Conservation (phyloP, 2,329 filamentous ascomycete genomes). For the Colletotrichum zoysiae region DNA sequence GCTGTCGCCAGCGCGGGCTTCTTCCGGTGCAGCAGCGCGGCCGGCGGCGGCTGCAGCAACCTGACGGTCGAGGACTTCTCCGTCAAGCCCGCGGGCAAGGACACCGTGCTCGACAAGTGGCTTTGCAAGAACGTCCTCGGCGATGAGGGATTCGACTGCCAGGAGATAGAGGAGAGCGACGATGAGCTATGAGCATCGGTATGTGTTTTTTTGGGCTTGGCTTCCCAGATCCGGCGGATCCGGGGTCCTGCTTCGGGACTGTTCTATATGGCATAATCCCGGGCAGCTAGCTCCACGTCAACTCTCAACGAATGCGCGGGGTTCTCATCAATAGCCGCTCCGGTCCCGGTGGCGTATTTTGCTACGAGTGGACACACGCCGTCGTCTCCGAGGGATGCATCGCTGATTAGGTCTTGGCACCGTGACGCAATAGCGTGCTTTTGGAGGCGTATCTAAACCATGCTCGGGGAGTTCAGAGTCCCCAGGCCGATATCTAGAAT, state of each 20-base stretch:
- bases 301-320: not conserved
- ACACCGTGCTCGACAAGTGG: constrained; percentile 44
- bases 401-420: too few species aligned
- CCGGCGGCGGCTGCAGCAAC: constrained; percentile 49
- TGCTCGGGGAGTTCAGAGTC: constrained; percentile 25
- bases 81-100: constrained; percentile 42
- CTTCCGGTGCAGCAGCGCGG: constrained; percentile 51
- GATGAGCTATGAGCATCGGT: constrained; percentile 27
- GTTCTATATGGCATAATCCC: not conserved
- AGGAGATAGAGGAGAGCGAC: constrained; percentile 16
- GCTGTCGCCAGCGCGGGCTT: constrained; percentile 46
- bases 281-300: not conserved
- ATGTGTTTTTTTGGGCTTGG: not conserved
- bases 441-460: constrained; percentile 13
- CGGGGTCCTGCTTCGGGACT: not conserved
- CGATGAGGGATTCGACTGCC: constrained; percentile 46
- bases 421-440: not conserved
- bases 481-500: constrained; percentile 15
- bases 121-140: constrained; percentile 48
- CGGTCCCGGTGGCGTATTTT: constrained; percentile 11
- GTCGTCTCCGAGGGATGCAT: too few species aligned
- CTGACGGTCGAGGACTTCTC: constrained; percentile 46
- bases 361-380: constrained; percentile 10
- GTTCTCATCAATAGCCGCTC: not conserved
- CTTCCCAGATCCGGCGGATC: constrained; percentile 23